Conservation (phyloP, 2,329 filamentous ascomycete species). For the Fusarium mangiferae region DNA sequence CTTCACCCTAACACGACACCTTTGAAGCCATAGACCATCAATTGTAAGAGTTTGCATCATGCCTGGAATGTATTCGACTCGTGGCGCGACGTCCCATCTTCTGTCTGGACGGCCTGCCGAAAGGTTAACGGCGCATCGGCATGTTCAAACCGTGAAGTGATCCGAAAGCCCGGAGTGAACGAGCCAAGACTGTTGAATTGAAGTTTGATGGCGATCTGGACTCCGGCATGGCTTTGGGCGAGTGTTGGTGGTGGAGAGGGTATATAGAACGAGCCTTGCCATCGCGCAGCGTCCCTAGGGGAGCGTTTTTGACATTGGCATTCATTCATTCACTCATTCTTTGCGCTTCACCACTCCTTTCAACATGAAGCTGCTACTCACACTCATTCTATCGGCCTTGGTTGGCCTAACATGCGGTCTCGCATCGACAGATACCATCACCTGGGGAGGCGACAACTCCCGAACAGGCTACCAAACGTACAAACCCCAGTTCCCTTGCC, state of each 20-base stretch:
- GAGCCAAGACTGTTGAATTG: background rate
- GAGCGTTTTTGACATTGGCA: background rate
- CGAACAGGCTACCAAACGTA: constrained; percentile 64
- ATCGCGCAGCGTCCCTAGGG: background rate
- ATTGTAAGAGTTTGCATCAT: constrained; percentile 3
- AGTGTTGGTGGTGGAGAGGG: background rate
- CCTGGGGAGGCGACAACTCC: constrained; percentile 68
- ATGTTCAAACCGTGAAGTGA: background rate
- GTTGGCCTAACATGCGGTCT: constrained; percentile 50
- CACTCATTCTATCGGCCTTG: constrained; percentile 48
- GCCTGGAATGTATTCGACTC: constrained; percentile 17
- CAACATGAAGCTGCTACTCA: constrained; percentile 42
- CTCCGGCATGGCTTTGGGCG: background rate
- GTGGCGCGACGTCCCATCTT: constrained; percentile 7
- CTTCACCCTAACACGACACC: background rate
- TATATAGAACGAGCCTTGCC: constrained; percentile 15
- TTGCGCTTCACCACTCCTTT: constrained; percentile 5
- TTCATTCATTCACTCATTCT: constrained; percentile 5
- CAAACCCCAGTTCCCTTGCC: constrained; percentile 25
- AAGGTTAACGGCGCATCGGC: constrained; percentile 26
- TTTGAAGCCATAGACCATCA: background rate
- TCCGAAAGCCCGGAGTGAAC: background rate
- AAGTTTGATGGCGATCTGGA: background rate
- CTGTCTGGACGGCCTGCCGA: background rate
- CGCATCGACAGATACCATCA: constrained; percentile 65